Evolutionary conservation across 2,329 filamentous ascomycete genomes (phyloP), one percentile per base, ranked within the genome.

Genomic region (Tolypocladium cylindrosporum): DNA sequence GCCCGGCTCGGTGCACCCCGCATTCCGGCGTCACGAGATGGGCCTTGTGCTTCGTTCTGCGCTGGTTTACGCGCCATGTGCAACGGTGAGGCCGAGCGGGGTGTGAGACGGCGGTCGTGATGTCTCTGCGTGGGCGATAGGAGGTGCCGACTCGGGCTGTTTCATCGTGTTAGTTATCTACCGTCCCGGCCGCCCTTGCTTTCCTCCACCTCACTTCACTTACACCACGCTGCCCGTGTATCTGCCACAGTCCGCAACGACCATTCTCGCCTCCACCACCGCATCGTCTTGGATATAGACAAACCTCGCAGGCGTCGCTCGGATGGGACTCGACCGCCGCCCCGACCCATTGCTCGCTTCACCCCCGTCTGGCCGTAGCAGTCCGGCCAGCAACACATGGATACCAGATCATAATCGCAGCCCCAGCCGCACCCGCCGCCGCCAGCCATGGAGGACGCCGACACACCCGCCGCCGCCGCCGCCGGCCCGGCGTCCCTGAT

Each of bases 401-500:
- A 56, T 52, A 10, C 19, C 45, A 19, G 27, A 6, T 6, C 3
- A 56, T 36, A 51, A 36, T 31, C 14, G 59, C 56, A 65, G 63
- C 55, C 51, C 34, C 14, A 40, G 36, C 4, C 14, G 7, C n/a
- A 36, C 7, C 14, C 19, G 37, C 36, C 16, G n/a, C 19, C 14
- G 27, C 48, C 57, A 36, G 45, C n/a, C 11, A 59, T 56, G 36
- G 51, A 56, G 50, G 27, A 51, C 16, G 4, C 48, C 16, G 36
- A 13, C 10, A 10, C 31, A 36, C 27, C 27, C 16, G 19, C 31
- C 48, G 31, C 27, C 19, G 31, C 48, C 48, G 16, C 48, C 6
- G 16, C 48, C 16, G 6, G 3, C 19, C 16, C 56, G 45, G 37
- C 73, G 40, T 61, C 81, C 57, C 78, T 83, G 57, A 72, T 83